These are phyloP conservation scores for Calonectria pseudoreteaudii DNA, from an alignment of 2,329 filamentous ascomycete genomes.

Conservation along the genomic window DNA sequence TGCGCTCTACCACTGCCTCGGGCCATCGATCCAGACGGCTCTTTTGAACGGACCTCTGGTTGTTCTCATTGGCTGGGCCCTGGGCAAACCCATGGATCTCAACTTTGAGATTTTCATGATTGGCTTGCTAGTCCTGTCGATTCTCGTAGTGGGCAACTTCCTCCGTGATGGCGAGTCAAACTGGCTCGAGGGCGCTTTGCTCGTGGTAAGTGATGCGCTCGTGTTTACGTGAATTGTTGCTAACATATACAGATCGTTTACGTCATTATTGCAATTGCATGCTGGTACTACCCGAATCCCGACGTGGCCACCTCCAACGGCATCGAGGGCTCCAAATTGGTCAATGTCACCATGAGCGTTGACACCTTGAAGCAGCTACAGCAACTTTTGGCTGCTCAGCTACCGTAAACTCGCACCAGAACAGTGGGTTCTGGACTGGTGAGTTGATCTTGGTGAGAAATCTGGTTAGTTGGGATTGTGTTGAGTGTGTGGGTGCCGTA, in stretches of 20 bases:
- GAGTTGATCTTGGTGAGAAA: not conserved
- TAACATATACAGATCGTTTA: constrained; percentile 50
- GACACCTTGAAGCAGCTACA: constrained; percentile 45
- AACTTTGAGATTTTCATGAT: constrained; percentile 84
- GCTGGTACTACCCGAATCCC: constrained; percentile 59
- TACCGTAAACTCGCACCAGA: constrained; percentile 3
- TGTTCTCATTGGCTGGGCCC: constrained; percentile 77
- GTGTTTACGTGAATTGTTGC: rapidly evolving
- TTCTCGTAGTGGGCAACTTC: constrained; percentile 81
- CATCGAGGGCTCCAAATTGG: constrained; percentile 33
- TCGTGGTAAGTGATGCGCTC: constrained; percentile 61
- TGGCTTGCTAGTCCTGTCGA: constrained; percentile 78
- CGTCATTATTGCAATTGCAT: constrained; percentile 58
- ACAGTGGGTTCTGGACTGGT: not conserved
- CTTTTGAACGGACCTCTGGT: constrained; percentile 80
- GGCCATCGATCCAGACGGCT: constrained; percentile 80
- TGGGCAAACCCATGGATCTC: constrained; percentile 73
- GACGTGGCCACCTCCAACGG: constrained; percentile 51
- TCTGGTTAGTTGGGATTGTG: not conserved
- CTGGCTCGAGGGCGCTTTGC: constrained; percentile 79
- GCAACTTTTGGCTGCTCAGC: constrained; percentile 35
- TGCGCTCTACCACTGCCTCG: constrained; percentile 78
- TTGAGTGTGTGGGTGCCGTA: not conserved
- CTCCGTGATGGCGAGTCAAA: constrained; percentile 80
- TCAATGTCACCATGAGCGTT: constrained; percentile 47